Base-by-base conservation (phyloP, 345 rosid species). In the Gossypium arboreum region DNA sequence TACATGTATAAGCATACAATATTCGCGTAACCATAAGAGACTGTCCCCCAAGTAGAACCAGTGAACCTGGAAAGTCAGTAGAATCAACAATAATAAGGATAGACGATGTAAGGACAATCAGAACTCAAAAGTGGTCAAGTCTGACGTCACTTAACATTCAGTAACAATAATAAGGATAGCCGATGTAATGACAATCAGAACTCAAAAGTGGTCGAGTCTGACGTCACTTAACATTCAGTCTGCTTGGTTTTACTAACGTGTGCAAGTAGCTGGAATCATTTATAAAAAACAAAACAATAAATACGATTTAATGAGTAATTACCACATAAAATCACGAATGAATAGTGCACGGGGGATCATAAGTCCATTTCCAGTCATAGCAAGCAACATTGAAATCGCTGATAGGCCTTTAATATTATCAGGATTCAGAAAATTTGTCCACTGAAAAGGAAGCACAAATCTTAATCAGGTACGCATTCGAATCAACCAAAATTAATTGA, bases 271-370 rank as follows among this genome's bases (percentile, higher is more conserved):
- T 1, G 6, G 76, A 60, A 17, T 27, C 27, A 72, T 24, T 43
- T 73, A 18, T 25, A 2, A 25, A 13, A 60, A 20, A 72, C 7
- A 13, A 22, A 20, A 7, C 9, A 55, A 52, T 12, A 15, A 17
- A 50, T 25, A 52, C 52, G 7, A 54, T 70, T 17, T 29, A 71
- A 10, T 17, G 41, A 51, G 75, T 79, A 70, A 76, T 85, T 91
- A 91, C 98, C 98, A 94, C 97, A 94, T 94, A 64, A 92, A 82
- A 85, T 94, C 98, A 13, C 97, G 97, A 78, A 89, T 83, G 73
- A 94, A 89, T 76, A 94, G 82, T 7, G 98, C 97, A 72, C 97
- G 94, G 60, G 98, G 97, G 45, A 94, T 74, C 97, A 92, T 88
- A 63, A 94, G 97, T 72, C 94, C 98, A 67, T 94, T 94, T 68